Evolutionary conservation across 1,284 basidiomycete genomes (phyloP).

Genomic region (Cerioporus squamosus): DNA sequence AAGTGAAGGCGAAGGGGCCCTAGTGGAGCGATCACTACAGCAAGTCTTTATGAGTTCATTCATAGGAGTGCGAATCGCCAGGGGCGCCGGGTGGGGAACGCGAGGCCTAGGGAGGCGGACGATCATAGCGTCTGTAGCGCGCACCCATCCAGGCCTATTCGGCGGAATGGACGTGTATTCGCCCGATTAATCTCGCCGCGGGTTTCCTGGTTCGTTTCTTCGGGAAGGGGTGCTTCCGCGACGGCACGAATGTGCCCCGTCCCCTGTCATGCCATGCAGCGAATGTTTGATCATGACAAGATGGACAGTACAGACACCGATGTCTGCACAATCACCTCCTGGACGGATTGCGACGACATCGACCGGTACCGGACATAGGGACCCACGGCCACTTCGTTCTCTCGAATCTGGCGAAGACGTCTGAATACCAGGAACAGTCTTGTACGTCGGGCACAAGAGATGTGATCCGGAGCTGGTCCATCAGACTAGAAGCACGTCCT

Average conservation of each 20-base stretch:
- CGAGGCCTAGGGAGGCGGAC: conserved; percentile 2
- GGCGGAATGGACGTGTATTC: not conserved
- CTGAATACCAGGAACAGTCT: conserved; percentile 15
- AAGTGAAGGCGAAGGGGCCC: conserved; percentile 15
- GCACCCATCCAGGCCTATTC: not conserved
- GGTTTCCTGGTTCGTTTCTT: no score
- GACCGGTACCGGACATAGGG: conserved; percentile 14
- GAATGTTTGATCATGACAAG: conserved; percentile 15
- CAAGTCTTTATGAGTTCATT: conserved; percentile 17
- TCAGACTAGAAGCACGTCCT: conserved; percentile 3
- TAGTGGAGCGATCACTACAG: conserved; percentile 1
- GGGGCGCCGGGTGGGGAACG: not conserved
- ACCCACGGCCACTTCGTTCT: not conserved
- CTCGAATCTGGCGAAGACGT: not conserved
- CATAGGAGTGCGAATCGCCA: not conserved
- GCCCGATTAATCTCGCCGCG: conserved; percentile 2
- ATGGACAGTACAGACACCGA: conserved; percentile 8
- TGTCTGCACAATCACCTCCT: not conserved
- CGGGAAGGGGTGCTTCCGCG: not conserved
- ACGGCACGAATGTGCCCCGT: conserved; percentile 1
- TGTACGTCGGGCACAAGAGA: not conserved
- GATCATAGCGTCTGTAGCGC: conserved; percentile 14
- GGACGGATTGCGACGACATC: not conserved
- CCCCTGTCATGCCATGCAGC: conserved; percentile 10
- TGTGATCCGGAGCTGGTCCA: conserved; percentile 15